Conservation (phyloP, 2,329 filamentous ascomycete genomes). For the Paracamarosporium sp. region DNA sequence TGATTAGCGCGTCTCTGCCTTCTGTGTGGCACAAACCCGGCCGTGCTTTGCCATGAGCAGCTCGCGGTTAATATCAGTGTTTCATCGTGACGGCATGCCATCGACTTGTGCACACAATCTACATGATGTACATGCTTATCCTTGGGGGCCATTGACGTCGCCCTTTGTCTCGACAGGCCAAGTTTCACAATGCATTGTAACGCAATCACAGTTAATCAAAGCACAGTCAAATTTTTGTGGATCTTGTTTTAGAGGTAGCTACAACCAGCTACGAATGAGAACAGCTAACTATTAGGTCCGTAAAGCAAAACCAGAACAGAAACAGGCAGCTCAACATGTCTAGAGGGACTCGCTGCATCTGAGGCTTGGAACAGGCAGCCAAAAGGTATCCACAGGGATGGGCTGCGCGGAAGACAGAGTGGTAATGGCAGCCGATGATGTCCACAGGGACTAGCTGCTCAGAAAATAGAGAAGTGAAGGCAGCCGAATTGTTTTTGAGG, state of each 20-base stretch:
- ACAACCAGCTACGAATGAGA: too few relatives aligned
- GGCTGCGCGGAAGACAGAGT: background rate
- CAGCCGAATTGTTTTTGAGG: too few relatives aligned
- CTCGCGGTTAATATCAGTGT: background rate
- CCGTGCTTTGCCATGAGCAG: background rate
- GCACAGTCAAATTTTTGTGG: too few relatives aligned
- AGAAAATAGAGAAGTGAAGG: background rate
- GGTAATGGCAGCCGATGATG: too few relatives aligned
- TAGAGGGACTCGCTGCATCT: too few relatives aligned
- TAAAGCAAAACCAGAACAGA: too few relatives aligned
- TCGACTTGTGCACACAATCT: background rate
- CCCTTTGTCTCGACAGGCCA: background rate
- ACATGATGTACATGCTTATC: background rate
- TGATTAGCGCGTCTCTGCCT: background rate
- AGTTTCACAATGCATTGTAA: background rate
- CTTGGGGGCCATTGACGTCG: background rate
- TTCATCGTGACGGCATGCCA: background rate
- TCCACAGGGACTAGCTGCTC: background rate
- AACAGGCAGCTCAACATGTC: too few relatives aligned
- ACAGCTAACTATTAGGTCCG: too few relatives aligned
- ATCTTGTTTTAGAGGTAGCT: too few relatives aligned
- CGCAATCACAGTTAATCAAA: too few relatives aligned
- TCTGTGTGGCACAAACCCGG: background rate
- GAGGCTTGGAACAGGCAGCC: background rate
- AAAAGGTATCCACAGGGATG: background rate